Percentiles rank a stretch among this genome's conserved stretches.
Conservation (phyloP, 345 rosid genomes). For the Citrus maxima region DNA sequence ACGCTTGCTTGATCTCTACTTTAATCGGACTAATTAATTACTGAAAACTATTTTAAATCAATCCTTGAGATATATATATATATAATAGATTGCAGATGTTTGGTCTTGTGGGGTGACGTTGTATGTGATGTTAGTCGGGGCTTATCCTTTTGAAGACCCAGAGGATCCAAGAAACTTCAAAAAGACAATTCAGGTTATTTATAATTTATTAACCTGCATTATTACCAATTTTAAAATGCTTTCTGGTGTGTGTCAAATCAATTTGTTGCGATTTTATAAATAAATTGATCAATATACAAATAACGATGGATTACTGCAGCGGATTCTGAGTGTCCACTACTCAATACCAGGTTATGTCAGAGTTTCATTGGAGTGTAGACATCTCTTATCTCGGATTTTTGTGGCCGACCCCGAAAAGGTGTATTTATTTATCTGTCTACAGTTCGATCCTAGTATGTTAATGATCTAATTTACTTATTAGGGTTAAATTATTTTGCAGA, state of each 20-base stretch:
- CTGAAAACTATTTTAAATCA: not conserved
- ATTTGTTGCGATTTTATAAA: not conserved
- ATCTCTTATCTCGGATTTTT: constrained; percentile 77
- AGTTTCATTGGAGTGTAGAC: constrained; percentile 69
- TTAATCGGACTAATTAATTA: not conserved
- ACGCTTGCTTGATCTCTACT: not conserved
- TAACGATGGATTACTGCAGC: constrained; percentile 37
- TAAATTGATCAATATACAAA: not conserved
- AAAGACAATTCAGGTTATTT: constrained; percentile 64
- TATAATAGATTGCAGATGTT: constrained; percentile 66
- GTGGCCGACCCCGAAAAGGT: constrained; percentile 85
- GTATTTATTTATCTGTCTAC: not conserved
- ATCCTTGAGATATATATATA: not conserved
- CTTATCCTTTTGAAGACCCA: constrained; percentile 87
- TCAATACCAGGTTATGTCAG: constrained; percentile 88
- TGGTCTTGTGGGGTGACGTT: constrained; percentile 91
- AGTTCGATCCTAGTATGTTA: no score
- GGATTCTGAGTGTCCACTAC: constrained; percentile 84
- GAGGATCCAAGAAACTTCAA: constrained; percentile 73
- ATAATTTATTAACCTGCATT: not conserved
- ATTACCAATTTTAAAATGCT: not conserved
- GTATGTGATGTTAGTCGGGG: constrained; percentile 83
- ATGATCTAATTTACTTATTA: not conserved
- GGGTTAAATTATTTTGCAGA: constrained; percentile 25
- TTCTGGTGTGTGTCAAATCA: no score